A percentile compares a stretch with the other conserved stretches of the same genome.
These are phyloP conservation scores for Paxillus ammoniavirescens DNA, from an alignment of 768 basidiomycete genomes.

Conservation along the genomic window DNA sequence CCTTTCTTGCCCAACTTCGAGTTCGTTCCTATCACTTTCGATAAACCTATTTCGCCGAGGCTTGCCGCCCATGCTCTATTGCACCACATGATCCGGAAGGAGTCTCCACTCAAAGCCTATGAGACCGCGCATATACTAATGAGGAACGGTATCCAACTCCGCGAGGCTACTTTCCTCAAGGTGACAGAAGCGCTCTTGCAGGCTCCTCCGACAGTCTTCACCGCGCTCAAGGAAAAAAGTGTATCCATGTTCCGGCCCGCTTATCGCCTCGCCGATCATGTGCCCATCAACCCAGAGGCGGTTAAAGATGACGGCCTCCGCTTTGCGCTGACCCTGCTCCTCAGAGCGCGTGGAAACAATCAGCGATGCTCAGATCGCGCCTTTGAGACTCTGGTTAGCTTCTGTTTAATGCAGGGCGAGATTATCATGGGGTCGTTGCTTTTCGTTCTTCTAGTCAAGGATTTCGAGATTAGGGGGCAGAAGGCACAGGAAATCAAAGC, in stretches of 20 bases:
- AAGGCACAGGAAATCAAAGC: conserved; percentile 26
- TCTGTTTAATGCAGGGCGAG: conserved; percentile 75
- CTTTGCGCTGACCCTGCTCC: conserved; percentile 53
- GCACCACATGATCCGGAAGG: conserved; percentile 59
- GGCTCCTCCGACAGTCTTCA: conserved; percentile 23
- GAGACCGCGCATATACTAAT: conserved; percentile 53
- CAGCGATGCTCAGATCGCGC: conserved; percentile 57
- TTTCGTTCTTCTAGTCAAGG: conserved; percentile 62
- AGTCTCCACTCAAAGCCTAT: conserved; percentile 47
- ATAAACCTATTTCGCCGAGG: conserved; percentile 51
- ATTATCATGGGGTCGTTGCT: conserved; percentile 73
- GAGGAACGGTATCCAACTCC: conserved; percentile 48
- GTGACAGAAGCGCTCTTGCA: conserved; percentile 25
- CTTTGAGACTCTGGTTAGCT: conserved; percentile 58
- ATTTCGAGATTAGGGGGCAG: conserved; percentile 49
- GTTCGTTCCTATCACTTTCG: conserved; percentile 48
- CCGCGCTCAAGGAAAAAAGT: conserved; percentile 16
- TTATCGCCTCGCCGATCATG: conserved; percentile 11
- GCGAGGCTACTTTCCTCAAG: conserved; percentile 46
- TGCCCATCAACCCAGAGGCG: conserved; percentile 34
- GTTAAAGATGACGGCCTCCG: conserved; percentile 41
- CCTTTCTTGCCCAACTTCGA: conserved; percentile 27
- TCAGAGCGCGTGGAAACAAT: conserved; percentile 50
- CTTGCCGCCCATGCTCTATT: conserved; percentile 63
- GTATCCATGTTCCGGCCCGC: conserved; percentile 16